Percentiles rank a stretch among this genome's conserved stretches.
These are phyloP conservation scores for Helotiales sp. DNA, from an alignment of 2,329 filamentous ascomycete genomes.

Conservation along the genomic window DNA sequence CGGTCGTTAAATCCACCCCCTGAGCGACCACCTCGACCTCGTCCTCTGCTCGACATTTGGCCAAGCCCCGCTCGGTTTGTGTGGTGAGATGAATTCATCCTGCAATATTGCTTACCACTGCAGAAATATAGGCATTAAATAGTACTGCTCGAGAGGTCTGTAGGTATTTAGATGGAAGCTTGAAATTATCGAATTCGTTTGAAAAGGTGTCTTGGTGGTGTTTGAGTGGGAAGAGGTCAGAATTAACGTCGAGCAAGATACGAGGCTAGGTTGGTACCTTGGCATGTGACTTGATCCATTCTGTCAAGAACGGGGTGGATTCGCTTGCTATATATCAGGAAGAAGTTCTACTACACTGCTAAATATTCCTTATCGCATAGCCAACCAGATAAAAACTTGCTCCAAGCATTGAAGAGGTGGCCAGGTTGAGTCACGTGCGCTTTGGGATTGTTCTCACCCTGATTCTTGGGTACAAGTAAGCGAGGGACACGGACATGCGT, in stretches of 20 bases:
- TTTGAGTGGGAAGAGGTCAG: background rate
- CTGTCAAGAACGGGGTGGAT: background rate
- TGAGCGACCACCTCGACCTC: conserved; percentile 18
- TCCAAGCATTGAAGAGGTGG: no score
- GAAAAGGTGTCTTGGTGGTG: background rate
- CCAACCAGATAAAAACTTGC: no score
- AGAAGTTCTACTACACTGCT: no score
- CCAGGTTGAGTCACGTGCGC: no score
- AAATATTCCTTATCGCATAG: no score
- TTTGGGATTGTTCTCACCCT: no score
- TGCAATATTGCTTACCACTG: background rate
- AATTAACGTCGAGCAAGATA: background rate
- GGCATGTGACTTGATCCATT: background rate
- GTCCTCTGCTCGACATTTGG: conserved; percentile 13
- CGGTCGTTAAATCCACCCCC: conserved; percentile 8
- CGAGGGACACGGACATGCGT: no score
- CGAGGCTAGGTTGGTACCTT: background rate
- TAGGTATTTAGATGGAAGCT: no score
- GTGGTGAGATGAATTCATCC: conserved; percentile 23
- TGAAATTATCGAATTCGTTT: background rate
- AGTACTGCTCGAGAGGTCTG: no score
- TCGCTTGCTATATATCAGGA: no score
- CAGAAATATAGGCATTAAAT: no score
- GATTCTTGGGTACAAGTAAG: no score
- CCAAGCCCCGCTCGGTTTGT: conserved; percentile 20